Conservation (phyloP, 2,329 filamentous ascomycete genomes). For the Berkeleyomyces basicola region DNA sequence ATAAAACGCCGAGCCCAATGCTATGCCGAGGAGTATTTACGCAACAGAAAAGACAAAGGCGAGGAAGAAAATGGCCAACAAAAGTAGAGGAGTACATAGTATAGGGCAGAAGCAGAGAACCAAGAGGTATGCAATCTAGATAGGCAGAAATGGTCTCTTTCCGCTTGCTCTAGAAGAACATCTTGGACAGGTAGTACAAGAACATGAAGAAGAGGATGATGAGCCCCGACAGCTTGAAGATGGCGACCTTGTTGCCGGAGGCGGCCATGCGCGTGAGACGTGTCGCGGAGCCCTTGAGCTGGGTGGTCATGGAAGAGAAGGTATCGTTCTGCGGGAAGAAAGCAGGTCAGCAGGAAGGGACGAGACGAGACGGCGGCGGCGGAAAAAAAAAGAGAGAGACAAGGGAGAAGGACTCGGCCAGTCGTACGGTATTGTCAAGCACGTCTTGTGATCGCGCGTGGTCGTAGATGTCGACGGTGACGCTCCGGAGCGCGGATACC, state of each 20-base stretch:
- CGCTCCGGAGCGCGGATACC: constrained; percentile 77
- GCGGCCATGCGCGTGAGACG: constrained; percentile 81
- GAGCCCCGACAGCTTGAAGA: constrained; percentile 77
- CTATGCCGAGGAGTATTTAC: not conserved
- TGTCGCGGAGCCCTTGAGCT: constrained; percentile 67
- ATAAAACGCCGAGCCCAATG: constrained; percentile 1
- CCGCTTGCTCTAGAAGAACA: constrained; percentile 35
- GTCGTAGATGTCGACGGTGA: constrained; percentile 97
- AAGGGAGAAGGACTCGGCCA: not conserved
- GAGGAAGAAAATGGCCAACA: not conserved
- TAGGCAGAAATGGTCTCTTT: not conserved
- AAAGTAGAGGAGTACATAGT: not conserved
- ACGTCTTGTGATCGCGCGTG: constrained; percentile 77
- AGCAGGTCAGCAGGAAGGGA: not conserved
- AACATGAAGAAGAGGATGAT: constrained; percentile 56
- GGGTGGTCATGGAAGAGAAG: constrained; percentile 72
- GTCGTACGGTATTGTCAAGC: constrained; percentile 67
- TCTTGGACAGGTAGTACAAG: constrained; percentile 54
- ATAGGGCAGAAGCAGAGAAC: not conserved
- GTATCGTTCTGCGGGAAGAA: constrained; percentile 54
- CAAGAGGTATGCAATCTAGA: too few species aligned
- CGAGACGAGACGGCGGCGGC: not conserved
- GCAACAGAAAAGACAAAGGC: not conserved
- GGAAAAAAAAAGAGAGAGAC: not conserved
- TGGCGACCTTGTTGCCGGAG: constrained; percentile 76